These are phyloP conservation scores for Auricularia auricula-judae DNA, from an alignment of 768 basidiomycete species.

Conservation along the genomic window DNA sequence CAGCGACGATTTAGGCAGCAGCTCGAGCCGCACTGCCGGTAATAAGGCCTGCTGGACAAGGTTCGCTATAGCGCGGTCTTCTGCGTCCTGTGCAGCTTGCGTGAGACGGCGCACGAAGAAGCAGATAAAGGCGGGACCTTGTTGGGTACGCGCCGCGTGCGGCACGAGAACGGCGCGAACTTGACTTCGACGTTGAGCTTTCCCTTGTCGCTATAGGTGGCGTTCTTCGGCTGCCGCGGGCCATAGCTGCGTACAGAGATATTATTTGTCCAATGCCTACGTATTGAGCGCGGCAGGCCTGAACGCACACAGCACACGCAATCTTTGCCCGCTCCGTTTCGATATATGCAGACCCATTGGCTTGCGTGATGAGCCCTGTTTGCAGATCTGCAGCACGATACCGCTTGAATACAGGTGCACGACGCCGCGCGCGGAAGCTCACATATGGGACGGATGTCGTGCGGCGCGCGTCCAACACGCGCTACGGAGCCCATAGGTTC, in stretches of 20 bases:
- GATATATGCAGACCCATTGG: slow-evolving; percentile 94
- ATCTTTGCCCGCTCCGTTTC: slow-evolving; percentile 88
- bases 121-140: slow-evolving; percentile 21
- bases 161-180: slow-evolving; percentile 88
- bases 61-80: slow-evolving; percentile 76
- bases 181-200: slow-evolving; percentile 92
- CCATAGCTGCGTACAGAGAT: slow-evolving; percentile 46
- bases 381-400: slow-evolving; percentile 54
- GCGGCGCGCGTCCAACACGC: slow-evolving; percentile 40
- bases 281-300: slow-evolving; percentile 3
- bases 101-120: background rate
- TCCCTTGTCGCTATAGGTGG: slow-evolving; percentile 77
- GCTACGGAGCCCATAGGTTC: slow-evolving; percentile 13
- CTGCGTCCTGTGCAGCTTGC: slow-evolving; percentile 61
- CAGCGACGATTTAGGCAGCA: slow-evolving; percentile 88
- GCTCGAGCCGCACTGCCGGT: slow-evolving; percentile 75
- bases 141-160: slow-evolving; percentile 66
- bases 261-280: background rate
- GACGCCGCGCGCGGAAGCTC: slow-evolving; percentile 16
- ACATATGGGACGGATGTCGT: slow-evolving; percentile 85
- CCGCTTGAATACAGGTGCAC: background rate
- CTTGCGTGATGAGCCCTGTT: slow-evolving; percentile 82
- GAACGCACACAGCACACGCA: slow-evolving; percentile 85
- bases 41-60: slow-evolving; percentile 78
- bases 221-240: slow-evolving; percentile 73